These are phyloP conservation scores for Colletotrichum sp. DNA, from an alignment of 2,329 filamentous ascomycete species.

Conservation along the genomic window DNA sequence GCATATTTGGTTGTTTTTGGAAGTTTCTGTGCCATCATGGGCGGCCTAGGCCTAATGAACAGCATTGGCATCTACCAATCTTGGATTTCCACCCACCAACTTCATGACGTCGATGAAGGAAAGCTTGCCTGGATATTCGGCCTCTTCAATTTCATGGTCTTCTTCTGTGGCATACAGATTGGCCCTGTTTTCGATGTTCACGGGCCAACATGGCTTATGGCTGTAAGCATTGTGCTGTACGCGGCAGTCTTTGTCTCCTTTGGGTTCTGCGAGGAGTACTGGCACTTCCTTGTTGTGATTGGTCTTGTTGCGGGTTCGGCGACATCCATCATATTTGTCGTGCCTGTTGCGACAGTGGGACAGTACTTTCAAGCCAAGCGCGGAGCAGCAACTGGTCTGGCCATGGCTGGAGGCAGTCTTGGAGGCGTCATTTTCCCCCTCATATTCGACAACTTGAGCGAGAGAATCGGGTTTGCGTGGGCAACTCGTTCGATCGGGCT, in stretches of 20 bases:
- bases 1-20: slow-evolving; percentile 73
- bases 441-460: background rate
- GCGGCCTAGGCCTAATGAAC: slow-evolving; percentile 67
- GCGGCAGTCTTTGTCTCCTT: slow-evolving; percentile 2
- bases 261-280: slow-evolving; percentile 17
- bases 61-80: slow-evolving; percentile 68
- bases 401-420: background rate
- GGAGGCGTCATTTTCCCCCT: background rate
- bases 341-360: background rate
- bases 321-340: slow-evolving; percentile 15
- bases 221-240: slow-evolving; percentile 25
- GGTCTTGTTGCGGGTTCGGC: slow-evolving; percentile 11
- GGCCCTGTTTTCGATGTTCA: slow-evolving; percentile 73
- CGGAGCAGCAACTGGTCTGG: background rate
- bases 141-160: slow-evolving; percentile 70
- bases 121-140: slow-evolving; percentile 74
- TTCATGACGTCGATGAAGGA: slow-evolving; percentile 59
- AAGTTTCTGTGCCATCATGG: slow-evolving; percentile 65
- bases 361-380: background rate
- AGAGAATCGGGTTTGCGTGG: background rate
- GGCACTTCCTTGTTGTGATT: slow-evolving; percentile 24
- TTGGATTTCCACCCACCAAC: slow-evolving; percentile 67
- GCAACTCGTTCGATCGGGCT: background rate
- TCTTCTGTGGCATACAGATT: slow-evolving; percentile 72
- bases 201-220: slow-evolving; percentile 63